Evolutionary conservation across 2,329 filamentous ascomycete species (phyloP).

Genomic region (Cytospora piceicola): DNA sequence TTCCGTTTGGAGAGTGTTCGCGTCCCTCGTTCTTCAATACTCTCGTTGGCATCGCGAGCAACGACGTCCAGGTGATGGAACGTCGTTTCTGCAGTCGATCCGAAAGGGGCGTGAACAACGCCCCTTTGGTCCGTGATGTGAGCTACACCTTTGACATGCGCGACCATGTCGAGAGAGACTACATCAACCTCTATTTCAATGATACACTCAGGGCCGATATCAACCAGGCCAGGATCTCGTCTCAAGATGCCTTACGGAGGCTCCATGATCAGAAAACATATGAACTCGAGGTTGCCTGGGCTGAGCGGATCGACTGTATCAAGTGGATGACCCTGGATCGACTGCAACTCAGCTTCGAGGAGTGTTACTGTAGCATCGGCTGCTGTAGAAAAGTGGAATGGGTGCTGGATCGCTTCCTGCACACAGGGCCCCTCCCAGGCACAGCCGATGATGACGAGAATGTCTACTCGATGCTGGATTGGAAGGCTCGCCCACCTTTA

Average conservation of each 20-base stretch:
- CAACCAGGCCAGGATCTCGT: background rate
- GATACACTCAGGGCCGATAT: background rate
- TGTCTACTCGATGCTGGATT: conserved; percentile 7
- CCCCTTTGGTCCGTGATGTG: conserved; percentile 17
- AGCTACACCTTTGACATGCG: conserved; percentile 28
- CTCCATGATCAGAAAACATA: conserved; percentile 13
- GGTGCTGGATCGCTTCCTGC: conserved; percentile 12
- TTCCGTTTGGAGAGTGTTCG: background rate
- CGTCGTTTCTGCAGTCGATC: background rate
- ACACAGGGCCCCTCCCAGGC: conserved; percentile 6
- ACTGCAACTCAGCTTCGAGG: conserved; percentile 17
- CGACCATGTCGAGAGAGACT: conserved; percentile 9
- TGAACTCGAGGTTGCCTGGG: conserved; percentile 9
- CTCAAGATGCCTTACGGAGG: background rate
- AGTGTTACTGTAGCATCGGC: conserved; percentile 18
- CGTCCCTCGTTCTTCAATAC: background rate
- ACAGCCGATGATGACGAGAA: background rate
- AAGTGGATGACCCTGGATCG: conserved; percentile 24
- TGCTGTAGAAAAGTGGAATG: conserved; percentile 26
- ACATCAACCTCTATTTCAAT: background rate
- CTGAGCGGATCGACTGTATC: conserved; percentile 17
- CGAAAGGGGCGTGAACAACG: background rate
- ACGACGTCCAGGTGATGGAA: background rate
- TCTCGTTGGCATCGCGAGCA: background rate
- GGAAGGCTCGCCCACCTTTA: conserved; percentile 6